Evolutionary conservation across 306 rosid species (phyloP).

Genomic region (Citrullus amarus): DNA sequence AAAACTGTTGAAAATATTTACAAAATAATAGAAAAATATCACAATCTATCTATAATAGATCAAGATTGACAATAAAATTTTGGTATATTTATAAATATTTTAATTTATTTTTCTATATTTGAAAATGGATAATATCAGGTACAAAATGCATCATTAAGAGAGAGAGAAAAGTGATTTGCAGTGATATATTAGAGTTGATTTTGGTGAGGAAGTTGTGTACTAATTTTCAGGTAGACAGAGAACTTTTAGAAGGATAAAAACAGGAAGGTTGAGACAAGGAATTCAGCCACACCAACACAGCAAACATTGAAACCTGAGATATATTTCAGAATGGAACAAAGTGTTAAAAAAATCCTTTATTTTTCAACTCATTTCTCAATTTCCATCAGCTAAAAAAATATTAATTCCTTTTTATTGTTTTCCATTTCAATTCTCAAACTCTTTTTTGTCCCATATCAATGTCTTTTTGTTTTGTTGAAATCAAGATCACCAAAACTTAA

Average conservation of each 20-base stretch:
- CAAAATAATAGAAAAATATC: too few relatives aligned
- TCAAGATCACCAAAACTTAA: neutral
- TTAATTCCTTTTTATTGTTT: neutral
- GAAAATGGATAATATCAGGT: too few relatives aligned
- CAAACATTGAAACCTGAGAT: neutral
- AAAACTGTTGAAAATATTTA: too few relatives aligned
- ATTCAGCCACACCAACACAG: neutral
- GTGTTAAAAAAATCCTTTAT: neutral
- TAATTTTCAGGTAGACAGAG: neutral
- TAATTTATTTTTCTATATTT: too few relatives aligned
- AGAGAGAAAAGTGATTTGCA: neutral
- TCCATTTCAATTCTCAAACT: neutral
- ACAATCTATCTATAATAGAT: too few relatives aligned
- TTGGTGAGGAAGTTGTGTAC: neutral
- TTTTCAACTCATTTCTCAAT: neutral
- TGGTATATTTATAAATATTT: too few relatives aligned
- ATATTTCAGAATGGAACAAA: neutral
- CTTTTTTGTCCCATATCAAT: neutral
- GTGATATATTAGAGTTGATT: neutral
- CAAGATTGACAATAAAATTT: too few relatives aligned
- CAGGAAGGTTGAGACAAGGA: neutral
- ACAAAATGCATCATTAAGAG: too few relatives aligned
- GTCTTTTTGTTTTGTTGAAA: neutral
- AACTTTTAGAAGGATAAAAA: constrained; percentile 1
- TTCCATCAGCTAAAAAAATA: neutral